Evolutionary conservation across 805 yeast species (phyloP).

Genomic region (Maudiozyma saulgeensis): DNA sequence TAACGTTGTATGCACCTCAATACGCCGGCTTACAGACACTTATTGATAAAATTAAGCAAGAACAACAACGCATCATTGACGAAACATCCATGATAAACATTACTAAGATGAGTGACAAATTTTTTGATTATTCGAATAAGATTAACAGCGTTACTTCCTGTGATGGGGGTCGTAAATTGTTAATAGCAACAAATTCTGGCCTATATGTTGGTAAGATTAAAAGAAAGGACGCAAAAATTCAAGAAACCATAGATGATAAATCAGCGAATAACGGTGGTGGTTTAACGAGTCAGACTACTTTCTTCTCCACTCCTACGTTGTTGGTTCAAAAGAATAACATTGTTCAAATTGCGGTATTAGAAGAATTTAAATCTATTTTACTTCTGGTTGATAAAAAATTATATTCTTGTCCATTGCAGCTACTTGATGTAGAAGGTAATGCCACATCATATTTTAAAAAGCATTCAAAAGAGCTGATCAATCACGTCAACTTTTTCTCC

Average conservation of each 20-base stretch:
- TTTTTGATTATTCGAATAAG: constrained; percentile 63
- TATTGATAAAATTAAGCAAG: constrained; percentile 67
- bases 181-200: constrained; percentile 89
- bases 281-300: constrained; percentile 35
- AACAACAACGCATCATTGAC: constrained; percentile 62
- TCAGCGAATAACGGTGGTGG: constrained; percentile 33
- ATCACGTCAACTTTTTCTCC: constrained; percentile 84
- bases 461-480: constrained; percentile 66
- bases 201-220: constrained; percentile 71
- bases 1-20: constrained; percentile 36
- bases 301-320: constrained; percentile 63
- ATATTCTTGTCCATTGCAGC: constrained; percentile 68
- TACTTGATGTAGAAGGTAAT: constrained; percentile 34
- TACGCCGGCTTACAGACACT: constrained; percentile 63
- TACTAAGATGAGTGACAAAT: constrained; percentile 62
- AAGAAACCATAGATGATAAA: background rate
- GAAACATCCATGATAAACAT: constrained; percentile 73
- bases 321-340: constrained; percentile 68
- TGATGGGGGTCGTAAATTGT: constrained; percentile 84
- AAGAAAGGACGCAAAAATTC: constrained; percentile 22
- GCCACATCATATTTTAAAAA: constrained; percentile 40
- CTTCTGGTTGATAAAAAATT: constrained; percentile 75
- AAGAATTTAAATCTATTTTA: constrained; percentile 77
- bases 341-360: constrained; percentile 82
- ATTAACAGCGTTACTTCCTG: constrained; percentile 89